Base-by-base conservation (phyloP, 768 basidiomycete genomes). In the Pulveroboletus sp. region DNA sequence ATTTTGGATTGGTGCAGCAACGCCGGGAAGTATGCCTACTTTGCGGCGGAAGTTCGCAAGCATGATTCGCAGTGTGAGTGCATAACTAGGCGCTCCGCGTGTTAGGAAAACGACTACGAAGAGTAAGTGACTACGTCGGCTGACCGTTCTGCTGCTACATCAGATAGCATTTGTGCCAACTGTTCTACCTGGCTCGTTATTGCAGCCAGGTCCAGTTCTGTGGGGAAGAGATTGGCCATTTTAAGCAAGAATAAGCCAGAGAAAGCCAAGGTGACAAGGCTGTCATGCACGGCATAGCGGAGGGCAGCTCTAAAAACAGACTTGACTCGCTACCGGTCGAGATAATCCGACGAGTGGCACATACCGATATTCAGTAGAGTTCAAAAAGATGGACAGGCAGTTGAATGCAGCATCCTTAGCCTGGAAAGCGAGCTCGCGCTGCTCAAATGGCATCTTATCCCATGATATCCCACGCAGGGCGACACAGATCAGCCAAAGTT, bases 391-490 rank as follows among this genome's bases (percentile, higher is more conserved):
- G 40, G 85, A 79, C 38, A 97, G 71, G 64, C 91, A 93, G 56
- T 83, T 83, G 32, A 86, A 82, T 5, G 93, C 93, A 0, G 93
- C 88, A 61, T 94, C 91, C 71, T 93, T 95, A 26, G 93, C 93
- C 61, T 94, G 89, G 74, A 95, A 94, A 3, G 93, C 93, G 40
- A 95, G 77, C 66, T 95, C 93, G 35, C 92, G 84, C 63, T 95
- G 93, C 67, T 96, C 93, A 52, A 89, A 91, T 4, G 91, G 83
- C 86, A 96, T 91, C 69, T 93, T 93, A 62, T 96, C 93, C 93
- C 93, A 97, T 5, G 89, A 82, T 24, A 87, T 89, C 15, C 93
- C 93, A 51, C 93, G 81, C 40, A 97, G 73, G 11, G 92, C 92
- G 21, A 95, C 86, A 63, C 93, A 96, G 18, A 93, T 86, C 30